Evolutionary conservation across 805 yeast genomes (phyloP).

Genomic region (Candida nonsorbophila): DNA sequence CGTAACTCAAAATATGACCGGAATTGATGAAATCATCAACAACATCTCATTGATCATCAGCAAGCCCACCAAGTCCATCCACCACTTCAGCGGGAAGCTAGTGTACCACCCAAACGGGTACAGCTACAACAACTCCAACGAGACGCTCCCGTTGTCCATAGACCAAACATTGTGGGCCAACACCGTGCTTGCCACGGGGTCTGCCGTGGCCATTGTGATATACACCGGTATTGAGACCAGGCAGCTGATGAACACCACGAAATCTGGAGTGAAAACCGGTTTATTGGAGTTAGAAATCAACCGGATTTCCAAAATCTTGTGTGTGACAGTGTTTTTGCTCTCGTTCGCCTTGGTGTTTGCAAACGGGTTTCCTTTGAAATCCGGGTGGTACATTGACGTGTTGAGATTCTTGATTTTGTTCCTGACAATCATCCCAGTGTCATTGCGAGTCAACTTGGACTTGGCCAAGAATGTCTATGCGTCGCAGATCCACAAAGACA

Average conservation of each 20-base stretch:
- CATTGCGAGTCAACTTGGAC: slow-evolving; percentile 89
- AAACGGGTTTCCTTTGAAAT: slow-evolving; percentile 58
- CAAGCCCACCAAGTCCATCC: slow-evolving; percentile 83
- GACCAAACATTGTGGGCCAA: slow-evolving; percentile 98
- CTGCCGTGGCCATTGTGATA: slow-evolving; percentile 80
- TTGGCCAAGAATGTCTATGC: slow-evolving; percentile 96
- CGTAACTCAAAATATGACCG: slow-evolving; percentile 54
- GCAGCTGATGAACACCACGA: slow-evolving; percentile 89
- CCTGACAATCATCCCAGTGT: slow-evolving; percentile 94
- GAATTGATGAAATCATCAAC: slow-evolving; percentile 47
- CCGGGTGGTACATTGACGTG: slow-evolving; percentile 84
- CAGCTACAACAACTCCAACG: slow-evolving; percentile 20
- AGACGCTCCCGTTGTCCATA: slow-evolving; percentile 61
- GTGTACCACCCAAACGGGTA: slow-evolving; percentile 37
- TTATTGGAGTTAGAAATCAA: slow-evolving; percentile 88
- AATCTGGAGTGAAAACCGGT: slow-evolving; percentile 83
- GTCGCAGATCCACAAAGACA: slow-evolving; percentile 87
- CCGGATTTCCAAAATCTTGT: slow-evolving; percentile 77
- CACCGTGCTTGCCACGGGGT: slow-evolving; percentile 92
- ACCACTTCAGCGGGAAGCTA: slow-evolving; percentile 72
- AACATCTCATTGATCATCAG: slow-evolving; percentile 56
- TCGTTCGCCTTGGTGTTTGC: slow-evolving; percentile 74
- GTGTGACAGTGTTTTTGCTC: slow-evolving; percentile 77
- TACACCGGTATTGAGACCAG: slow-evolving; percentile 94
- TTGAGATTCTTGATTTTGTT: slow-evolving; percentile 88